Conservation (phyloP, 2,329 filamentous ascomycete species). For the Boeremia lycopersici region DNA sequence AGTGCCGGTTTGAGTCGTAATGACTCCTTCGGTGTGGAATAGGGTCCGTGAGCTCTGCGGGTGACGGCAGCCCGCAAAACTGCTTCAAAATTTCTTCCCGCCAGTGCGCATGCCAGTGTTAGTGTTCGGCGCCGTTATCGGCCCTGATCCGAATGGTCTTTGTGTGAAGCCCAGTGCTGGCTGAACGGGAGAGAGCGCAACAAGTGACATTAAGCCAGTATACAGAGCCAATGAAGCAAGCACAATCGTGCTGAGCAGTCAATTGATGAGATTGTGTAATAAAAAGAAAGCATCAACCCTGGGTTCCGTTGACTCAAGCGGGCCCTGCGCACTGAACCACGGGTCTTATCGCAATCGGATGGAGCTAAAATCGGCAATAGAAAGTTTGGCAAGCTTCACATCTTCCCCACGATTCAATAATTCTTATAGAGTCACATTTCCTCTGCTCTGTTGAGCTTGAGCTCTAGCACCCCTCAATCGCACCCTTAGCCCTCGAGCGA, state of each 20-base stretch:
- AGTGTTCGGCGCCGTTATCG: slow-evolving; percentile 28
- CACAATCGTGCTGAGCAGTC: neutral
- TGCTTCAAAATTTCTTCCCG: slow-evolving; percentile 32
- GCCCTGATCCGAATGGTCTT: slow-evolving; percentile 13
- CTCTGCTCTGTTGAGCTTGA: slow-evolving; percentile 37
- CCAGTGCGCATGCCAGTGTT: slow-evolving; percentile 24
- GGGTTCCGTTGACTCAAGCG: slow-evolving; percentile 16
- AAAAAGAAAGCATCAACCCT: neutral
- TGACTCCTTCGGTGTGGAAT: slow-evolving; percentile 14
- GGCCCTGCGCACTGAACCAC: slow-evolving; percentile 14
- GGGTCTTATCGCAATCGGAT: slow-evolving; percentile 35
- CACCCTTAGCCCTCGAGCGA: slow-evolving; percentile 25
- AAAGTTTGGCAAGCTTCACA: slow-evolving; percentile 42
- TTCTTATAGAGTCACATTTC: slow-evolving; percentile 34
- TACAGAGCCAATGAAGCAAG: neutral
- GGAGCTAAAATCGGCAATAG: slow-evolving; percentile 32
- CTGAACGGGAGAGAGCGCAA: neutral
- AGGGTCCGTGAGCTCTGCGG: slow-evolving; percentile 15
- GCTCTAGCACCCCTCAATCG: slow-evolving; percentile 42
- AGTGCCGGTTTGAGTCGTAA: slow-evolving; percentile 14
- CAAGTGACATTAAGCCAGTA: neutral
- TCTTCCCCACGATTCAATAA: slow-evolving; percentile 43
- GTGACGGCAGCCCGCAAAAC: slow-evolving; percentile 14
- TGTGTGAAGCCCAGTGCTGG: slow-evolving; percentile 5
- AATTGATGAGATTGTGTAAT: neutral